phyloP scores from a whole-genome alignment of 495 filamentous ascomycete genomes.

The Tuber indicum region DNA sequence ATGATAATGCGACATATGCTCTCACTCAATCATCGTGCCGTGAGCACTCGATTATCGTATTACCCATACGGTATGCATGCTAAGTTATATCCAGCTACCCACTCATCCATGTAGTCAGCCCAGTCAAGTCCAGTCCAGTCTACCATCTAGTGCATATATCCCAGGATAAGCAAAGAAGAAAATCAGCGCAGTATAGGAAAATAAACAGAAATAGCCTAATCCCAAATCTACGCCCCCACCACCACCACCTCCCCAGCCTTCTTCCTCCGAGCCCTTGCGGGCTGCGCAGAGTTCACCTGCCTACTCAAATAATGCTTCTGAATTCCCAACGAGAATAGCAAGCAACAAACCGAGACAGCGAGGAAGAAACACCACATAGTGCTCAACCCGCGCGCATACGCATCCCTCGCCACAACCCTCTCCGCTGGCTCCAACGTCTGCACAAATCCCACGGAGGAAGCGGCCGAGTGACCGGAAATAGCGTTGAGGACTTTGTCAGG shows the following conservation, averaged over 20 bases:
- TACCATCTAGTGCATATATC: not conserved
- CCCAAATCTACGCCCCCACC: conserved; percentile 13
- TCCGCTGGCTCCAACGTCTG: conserved; percentile 18
- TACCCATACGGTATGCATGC: not conserved
- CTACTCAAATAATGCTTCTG: conserved; percentile 39
- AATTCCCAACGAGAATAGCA: conserved; percentile 44
- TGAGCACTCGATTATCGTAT: not conserved
- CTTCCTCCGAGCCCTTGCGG: conserved; percentile 23
- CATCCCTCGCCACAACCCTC: conserved; percentile 37
- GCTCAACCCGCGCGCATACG: conserved; percentile 45
- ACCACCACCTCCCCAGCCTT: not conserved
- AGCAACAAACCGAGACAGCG: conserved; percentile 42
- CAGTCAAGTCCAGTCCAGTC: not conserved
- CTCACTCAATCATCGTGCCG: not conserved
- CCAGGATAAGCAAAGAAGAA: not conserved
- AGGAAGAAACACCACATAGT: conserved; percentile 51
- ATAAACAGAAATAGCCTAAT: conserved; percentile 1
- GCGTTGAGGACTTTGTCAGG: conserved; percentile 38
- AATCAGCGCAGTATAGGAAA: not conserved
- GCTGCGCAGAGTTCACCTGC: conserved; percentile 33
- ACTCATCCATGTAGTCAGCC: not conserved
- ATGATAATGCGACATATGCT: not conserved
- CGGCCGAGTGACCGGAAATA: conserved; percentile 46
- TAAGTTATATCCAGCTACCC: not conserved
- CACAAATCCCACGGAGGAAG: conserved; percentile 47